Conservation (phyloP, 202 grass and related monocot genomes). For the Brachypodium distachyon region DNA sequence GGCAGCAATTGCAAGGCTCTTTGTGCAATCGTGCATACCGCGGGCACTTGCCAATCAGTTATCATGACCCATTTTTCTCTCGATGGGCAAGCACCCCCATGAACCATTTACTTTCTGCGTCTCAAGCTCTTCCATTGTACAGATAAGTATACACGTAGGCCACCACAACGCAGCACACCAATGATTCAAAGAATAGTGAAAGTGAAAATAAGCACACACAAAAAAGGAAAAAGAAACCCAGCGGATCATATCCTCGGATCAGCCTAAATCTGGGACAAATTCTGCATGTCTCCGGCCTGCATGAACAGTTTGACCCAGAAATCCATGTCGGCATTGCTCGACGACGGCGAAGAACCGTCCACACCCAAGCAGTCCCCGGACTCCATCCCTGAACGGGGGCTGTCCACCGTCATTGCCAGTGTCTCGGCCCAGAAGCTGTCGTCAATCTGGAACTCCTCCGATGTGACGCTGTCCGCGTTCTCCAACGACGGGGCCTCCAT, state of each 20-base stretch:
- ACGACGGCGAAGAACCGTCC: neutral
- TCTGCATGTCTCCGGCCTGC: slow-evolving; percentile 46
- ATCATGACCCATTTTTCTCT: neutral
- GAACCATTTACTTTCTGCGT: neutral
- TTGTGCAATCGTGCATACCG: too few relatives aligned
- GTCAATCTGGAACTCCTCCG: slow-evolving; percentile 46
- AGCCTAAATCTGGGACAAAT: slow-evolving; percentile 26
- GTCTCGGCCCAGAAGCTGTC: slow-evolving; percentile 82
- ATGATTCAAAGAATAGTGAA: slow-evolving; percentile 37
- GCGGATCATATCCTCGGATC: neutral
- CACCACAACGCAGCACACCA: neutral
- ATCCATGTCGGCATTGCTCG: slow-evolving; percentile 48
- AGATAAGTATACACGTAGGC: slow-evolving; percentile 1
- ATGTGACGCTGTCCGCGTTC: slow-evolving; percentile 44
- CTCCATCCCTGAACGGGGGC: neutral
- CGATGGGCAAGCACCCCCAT: neutral
- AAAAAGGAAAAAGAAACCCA: neutral
- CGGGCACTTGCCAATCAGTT: too few relatives aligned
- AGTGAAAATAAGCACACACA: too few relatives aligned
- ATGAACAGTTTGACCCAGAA: slow-evolving; percentile 83
- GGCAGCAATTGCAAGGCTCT: too few relatives aligned
- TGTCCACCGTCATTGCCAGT: slow-evolving; percentile 34
- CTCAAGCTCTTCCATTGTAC: neutral
- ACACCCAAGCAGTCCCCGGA: neutral
- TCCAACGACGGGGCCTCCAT: slow-evolving; percentile 16